Conservation (phyloP, 1,284 basidiomycete genomes). For the Rhodotorula sp. region DNA sequence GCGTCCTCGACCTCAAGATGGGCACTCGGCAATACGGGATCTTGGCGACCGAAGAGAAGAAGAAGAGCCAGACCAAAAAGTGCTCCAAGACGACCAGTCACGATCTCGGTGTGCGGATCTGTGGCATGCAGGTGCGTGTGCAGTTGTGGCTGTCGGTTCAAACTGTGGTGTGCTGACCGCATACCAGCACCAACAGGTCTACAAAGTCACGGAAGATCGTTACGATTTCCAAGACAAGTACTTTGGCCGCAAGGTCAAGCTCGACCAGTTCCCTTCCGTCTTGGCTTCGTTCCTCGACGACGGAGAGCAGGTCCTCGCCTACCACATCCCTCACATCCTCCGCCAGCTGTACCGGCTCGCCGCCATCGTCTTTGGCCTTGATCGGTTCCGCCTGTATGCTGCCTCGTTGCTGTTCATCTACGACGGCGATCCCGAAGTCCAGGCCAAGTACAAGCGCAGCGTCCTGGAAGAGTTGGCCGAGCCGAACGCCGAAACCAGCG, state of each 20-base stretch:
- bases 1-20: conserved; percentile 98
- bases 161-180: background rate
- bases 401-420: conserved; percentile 96
- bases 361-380: conserved; percentile 78
- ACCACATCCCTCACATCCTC: conserved; percentile 88
- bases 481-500: conserved; percentile 40
- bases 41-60: conserved; percentile 87
- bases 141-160: background rate
- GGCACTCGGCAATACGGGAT: conserved; percentile 97
- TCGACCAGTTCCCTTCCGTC: conserved; percentile 77
- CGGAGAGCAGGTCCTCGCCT: conserved; percentile 75
- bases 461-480: conserved; percentile 22
- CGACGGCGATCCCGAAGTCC: conserved; percentile 85
- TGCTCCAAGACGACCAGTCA: conserved; percentile 93
- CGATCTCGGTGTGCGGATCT: conserved; percentile 85
- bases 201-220: conserved; percentile 74
- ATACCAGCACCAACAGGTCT: conserved; percentile 71
- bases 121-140: conserved; percentile 91
- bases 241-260: conserved; percentile 81
- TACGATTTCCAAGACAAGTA: conserved; percentile 98
- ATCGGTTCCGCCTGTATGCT: conserved; percentile 96
- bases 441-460: conserved; percentile 52
- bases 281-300: conserved; percentile 81
- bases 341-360: conserved; percentile 93
- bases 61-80: conserved; percentile 96